Percentiles rank a stretch among this genome's conserved stretches.
Conservation (phyloP, 2,329 filamentous ascomycete species). For the Nemania abortiva region DNA sequence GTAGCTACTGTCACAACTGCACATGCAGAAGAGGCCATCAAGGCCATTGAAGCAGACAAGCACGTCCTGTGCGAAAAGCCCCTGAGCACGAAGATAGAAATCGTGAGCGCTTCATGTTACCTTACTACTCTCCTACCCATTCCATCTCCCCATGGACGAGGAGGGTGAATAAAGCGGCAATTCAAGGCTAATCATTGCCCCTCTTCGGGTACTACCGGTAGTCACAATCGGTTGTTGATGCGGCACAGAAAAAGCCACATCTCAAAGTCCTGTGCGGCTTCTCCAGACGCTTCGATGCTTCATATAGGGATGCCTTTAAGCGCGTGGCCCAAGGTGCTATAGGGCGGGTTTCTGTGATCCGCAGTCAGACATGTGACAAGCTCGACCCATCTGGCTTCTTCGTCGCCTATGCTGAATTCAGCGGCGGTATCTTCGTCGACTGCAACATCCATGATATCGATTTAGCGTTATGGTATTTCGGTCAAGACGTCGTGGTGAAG, state of each 20-base stretch:
- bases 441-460: conserved; percentile 79
- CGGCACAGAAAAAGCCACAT: conserved; percentile 57
- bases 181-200: conserved; percentile 1
- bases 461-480: conserved; percentile 73
- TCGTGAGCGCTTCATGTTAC: conserved; percentile 58
- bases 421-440: conserved; percentile 77
- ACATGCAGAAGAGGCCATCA: conserved; percentile 68
- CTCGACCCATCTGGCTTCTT: conserved; percentile 75
- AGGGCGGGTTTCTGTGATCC: conserved; percentile 70
- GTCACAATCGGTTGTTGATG: conserved; percentile 71
- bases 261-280: conserved; percentile 76
- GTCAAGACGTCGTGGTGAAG: conserved; percentile 65
- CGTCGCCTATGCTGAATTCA: conserved; percentile 73
- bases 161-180: neutral
- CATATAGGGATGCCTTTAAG: conserved; percentile 70
- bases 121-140: neutral
- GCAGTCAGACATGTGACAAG: conserved; percentile 76
- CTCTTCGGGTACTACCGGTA: conserved; percentile 47
- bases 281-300: conserved; percentile 74
- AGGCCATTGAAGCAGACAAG: conserved; percentile 65
- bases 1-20: conserved; percentile 60
- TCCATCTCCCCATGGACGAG: neutral
- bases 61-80: conserved; percentile 73
- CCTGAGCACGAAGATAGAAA: conserved; percentile 67
- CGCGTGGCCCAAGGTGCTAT: conserved; percentile 67